phyloP scores from a whole-genome alignment of 495 filamentous ascomycete genomes.

The Rhizodiscina lignyota region DNA sequence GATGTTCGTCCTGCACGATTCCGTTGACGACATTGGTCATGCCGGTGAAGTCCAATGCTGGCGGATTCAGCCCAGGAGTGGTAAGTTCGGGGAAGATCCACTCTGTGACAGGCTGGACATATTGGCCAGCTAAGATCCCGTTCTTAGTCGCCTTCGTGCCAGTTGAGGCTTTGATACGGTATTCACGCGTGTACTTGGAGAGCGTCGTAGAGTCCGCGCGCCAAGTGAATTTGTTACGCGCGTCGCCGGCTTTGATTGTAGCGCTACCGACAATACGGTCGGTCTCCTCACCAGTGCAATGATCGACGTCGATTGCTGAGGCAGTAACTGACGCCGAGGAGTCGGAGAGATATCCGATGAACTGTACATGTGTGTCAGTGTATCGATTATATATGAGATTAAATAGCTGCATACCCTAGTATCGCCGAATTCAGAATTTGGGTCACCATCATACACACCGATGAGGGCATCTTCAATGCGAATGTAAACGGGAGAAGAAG shows the following conservation, averaged over 20 bases:
- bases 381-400: too few relatives aligned
- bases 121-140: conserved; percentile 23
- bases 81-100: conserved; percentile 21
- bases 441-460: too few relatives aligned
- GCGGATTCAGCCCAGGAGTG: conserved; percentile 16
- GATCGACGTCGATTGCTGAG: conserved; percentile 23
- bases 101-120: conserved; percentile 23
- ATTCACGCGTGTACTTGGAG: conserved; percentile 22
- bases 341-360: conserved; percentile 14
- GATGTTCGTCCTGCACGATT: conserved; percentile 11
- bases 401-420: background rate
- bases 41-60: conserved; percentile 12
- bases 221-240: conserved; percentile 22
- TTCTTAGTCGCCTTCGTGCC: conserved; percentile 17
- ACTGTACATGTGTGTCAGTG: too few relatives aligned
- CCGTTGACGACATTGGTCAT: conserved; percentile 11
- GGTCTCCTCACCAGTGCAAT: conserved; percentile 22
- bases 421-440: too few relatives aligned
- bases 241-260: conserved; percentile 12
- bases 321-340: conserved; percentile 14
- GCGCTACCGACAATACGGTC: conserved; percentile 15
- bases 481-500: too few relatives aligned
- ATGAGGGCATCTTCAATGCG: too few relatives aligned
- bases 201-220: conserved; percentile 6
- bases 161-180: conserved; percentile 15